These are phyloP conservation scores for Beauveria sp. DNA, from an alignment of 2,329 filamentous ascomycete species.

Conservation along the genomic window DNA sequence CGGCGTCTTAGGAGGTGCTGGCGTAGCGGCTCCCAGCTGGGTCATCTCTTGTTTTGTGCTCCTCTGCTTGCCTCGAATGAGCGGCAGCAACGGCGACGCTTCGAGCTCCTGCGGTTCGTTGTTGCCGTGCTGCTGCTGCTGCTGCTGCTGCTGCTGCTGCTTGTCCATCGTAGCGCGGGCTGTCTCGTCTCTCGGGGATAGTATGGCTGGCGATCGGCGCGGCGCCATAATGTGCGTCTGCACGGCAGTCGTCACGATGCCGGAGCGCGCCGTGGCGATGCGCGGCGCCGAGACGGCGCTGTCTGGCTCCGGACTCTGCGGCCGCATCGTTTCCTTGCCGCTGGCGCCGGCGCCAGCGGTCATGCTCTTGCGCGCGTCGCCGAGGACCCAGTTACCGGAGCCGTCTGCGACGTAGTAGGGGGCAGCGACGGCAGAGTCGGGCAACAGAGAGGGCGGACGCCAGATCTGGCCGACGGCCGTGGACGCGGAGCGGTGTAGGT, in stretches of 20 bases:
- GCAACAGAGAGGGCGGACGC: constrained; percentile 39
- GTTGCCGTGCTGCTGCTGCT: background rate
- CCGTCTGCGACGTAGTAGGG: constrained; percentile 41
- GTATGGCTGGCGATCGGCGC: background rate
- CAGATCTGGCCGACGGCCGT: constrained; percentile 37
- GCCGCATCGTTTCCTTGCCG: background rate
- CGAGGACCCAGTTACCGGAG: constrained; percentile 46
- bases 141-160: background rate
- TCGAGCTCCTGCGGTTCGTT: background rate
- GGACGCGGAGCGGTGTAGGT: constrained; percentile 26
- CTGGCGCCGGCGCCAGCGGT: constrained; percentile 12
- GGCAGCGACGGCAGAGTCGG: constrained; percentile 22
- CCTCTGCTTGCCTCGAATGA: background rate
- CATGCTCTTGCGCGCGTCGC: constrained; percentile 25
- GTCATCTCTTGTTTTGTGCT: background rate
- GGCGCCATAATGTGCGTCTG: background rate
- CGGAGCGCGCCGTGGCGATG: constrained; percentile 1
- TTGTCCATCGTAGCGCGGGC: no score
- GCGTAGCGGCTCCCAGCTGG: background rate
- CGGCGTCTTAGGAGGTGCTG: background rate
- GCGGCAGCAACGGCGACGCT: background rate
- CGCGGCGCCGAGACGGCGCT: constrained; percentile 1
- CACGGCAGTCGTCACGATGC: background rate
- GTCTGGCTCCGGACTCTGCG: background rate
- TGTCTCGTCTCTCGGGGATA: background rate